A percentile compares a stretch with the other conserved stretches of the same genome.
phyloP scores from a whole-genome alignment of 2,329 filamentous ascomycete species.

The Neurospora crassa region DNA sequence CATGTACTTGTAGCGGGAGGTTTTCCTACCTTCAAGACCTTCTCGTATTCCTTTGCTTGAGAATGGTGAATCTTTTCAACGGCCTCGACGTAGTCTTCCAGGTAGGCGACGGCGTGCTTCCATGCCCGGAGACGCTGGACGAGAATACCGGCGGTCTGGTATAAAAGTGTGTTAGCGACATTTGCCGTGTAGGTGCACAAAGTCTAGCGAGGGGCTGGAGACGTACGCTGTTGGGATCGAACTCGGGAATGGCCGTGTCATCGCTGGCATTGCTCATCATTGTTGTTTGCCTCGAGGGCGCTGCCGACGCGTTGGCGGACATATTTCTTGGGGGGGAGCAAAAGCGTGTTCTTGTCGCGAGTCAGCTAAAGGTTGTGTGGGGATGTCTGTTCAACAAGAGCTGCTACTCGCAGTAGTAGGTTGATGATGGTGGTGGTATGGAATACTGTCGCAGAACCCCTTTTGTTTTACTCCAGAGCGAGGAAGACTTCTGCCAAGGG shows the following conservation, averaged over 20 bases:
- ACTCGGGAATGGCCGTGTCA: slow-evolving; percentile 45
- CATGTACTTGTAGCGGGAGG: not conserved
- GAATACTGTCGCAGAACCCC: not conserved
- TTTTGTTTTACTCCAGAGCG: not conserved
- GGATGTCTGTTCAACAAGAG: not conserved
- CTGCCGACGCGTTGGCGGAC: slow-evolving; percentile 10
- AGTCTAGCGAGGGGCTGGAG: not conserved
- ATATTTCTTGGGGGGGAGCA: not conserved
- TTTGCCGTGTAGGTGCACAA: not conserved
- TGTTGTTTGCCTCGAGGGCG: slow-evolving; percentile 40
- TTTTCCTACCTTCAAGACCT: slow-evolving; percentile 64
- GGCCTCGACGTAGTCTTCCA: slow-evolving; percentile 80
- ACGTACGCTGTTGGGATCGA: slow-evolving; percentile 48
- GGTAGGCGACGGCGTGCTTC: slow-evolving; percentile 87
- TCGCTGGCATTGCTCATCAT: slow-evolving; percentile 38
- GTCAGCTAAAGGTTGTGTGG: not conserved
- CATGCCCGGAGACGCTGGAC: slow-evolving; percentile 83
- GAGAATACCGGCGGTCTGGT: slow-evolving; percentile 67
- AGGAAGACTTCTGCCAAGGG: not conserved
- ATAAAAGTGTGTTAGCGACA: slow-evolving; percentile 6
- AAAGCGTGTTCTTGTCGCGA: not conserved
- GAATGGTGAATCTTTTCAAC: slow-evolving; percentile 79
- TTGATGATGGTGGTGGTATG: not conserved
- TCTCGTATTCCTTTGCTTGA: slow-evolving; percentile 92
- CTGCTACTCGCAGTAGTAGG: not conserved